A percentile compares a stretch with the other conserved stretches of the same genome.
Evolutionary conservation across 768 basidiomycete species (phyloP).

Genomic region (Suillus tomentosus): DNA sequence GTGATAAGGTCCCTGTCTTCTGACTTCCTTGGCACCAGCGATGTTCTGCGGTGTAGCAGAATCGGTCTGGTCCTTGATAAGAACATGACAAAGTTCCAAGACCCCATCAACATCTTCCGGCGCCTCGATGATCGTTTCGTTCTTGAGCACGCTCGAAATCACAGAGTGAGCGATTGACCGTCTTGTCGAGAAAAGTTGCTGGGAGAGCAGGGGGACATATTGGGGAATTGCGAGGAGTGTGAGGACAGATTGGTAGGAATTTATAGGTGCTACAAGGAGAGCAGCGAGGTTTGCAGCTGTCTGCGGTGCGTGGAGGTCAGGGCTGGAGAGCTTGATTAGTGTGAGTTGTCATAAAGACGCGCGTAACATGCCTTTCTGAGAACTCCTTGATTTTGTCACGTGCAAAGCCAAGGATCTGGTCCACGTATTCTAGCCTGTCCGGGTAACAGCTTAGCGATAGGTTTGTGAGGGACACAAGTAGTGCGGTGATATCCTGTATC

Average conservation of each 20-base stretch:
- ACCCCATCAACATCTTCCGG: constrained; percentile 95
- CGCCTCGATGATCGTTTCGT: constrained; percentile 92
- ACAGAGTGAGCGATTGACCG: constrained; percentile 94
- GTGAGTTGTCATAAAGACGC: constrained; percentile 2
- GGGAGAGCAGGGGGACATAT: constrained; percentile 79
- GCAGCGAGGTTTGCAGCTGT: constrained; percentile 91
- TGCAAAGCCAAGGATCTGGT: constrained; percentile 91
- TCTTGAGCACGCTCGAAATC: constrained; percentile 92
- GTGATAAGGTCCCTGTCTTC: constrained; percentile 60
- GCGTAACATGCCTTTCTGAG: constrained; percentile 62
- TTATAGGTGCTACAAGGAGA: constrained; percentile 91
- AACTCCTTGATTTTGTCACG: constrained; percentile 85
- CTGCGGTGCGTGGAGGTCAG: constrained; percentile 86
- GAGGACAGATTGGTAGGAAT: constrained; percentile 93
- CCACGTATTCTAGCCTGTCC: constrained; percentile 94
- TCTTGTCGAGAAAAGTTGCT: constrained; percentile 88
- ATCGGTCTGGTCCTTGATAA: constrained; percentile 85
- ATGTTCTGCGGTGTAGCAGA: constrained; percentile 36
- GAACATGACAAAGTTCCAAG: constrained; percentile 87
- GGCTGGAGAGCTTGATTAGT: constrained; percentile 41
- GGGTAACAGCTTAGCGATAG: constrained; percentile 97
- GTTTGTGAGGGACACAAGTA: constrained; percentile 93
- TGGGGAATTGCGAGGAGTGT: constrained; percentile 95
- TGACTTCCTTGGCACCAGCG: constrained; percentile 42
- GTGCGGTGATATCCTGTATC: constrained; percentile 96